phyloP scores from a whole-genome alignment of 164 flowering plant species.

The Paratinospora sagittata region DNA sequence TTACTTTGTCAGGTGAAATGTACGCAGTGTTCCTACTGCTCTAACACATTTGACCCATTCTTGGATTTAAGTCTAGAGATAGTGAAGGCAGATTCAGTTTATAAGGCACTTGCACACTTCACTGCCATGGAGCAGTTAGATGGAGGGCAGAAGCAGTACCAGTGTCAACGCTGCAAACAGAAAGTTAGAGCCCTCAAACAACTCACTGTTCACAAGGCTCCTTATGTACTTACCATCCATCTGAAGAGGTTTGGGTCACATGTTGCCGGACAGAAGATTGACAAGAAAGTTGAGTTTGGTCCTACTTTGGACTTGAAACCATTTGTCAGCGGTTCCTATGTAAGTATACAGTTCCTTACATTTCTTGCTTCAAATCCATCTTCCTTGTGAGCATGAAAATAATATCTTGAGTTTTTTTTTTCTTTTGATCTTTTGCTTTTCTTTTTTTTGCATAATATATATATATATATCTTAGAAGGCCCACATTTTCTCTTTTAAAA shows the following conservation, averaged over 20 bases:
- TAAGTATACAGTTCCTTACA: constrained; percentile 30
- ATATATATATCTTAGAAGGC: too few species aligned
- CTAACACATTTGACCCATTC: constrained; percentile 90
- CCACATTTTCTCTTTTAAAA: too few species aligned
- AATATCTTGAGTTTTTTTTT: too few species aligned
- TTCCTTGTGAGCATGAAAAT: background rate
- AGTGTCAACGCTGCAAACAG: constrained; percentile 83
- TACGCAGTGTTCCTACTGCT: constrained; percentile 68
- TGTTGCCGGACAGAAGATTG: constrained; percentile 66
- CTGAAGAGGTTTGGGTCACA: constrained; percentile 79
- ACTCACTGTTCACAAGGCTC: constrained; percentile 87
- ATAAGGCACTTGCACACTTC: constrained; percentile 69
- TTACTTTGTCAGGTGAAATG: constrained; percentile 70
- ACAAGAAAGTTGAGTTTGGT: constrained; percentile 63
- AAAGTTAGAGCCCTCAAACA: constrained; percentile 89
- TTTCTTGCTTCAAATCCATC: background rate
- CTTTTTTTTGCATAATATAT: too few species aligned
- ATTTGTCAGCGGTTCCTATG: constrained; percentile 74
- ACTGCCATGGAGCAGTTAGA: constrained; percentile 76
- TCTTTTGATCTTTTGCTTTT: too few species aligned
- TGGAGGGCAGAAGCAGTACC: constrained; percentile 84
- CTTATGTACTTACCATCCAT: constrained; percentile 83
- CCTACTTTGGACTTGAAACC: constrained; percentile 73
- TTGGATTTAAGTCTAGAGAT: constrained; percentile 94
- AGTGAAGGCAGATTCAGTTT: constrained; percentile 65